Conservation (phyloP, 257 asterid species). For the Galeopsis tetrahit region DNA sequence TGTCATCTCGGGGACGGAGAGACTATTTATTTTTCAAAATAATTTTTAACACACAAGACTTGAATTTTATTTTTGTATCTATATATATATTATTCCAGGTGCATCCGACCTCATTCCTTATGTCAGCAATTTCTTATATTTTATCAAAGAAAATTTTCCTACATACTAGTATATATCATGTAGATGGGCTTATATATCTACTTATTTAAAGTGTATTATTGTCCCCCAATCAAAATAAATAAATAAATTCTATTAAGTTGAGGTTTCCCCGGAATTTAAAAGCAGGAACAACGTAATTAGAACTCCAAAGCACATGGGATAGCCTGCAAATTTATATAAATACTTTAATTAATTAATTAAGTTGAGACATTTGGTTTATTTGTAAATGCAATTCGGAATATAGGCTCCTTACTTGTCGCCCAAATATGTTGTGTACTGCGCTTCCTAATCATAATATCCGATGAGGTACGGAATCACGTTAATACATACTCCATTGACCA, state of each 20-base stretch:
- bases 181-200: background rate
- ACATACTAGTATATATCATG: background rate
- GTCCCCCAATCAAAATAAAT: background rate
- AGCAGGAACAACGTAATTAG: constrained; percentile 25
- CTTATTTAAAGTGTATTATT: background rate
- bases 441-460: constrained; percentile 26
- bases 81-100: background rate
- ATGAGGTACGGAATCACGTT: constrained; percentile 40
- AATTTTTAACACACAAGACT: too few species aligned
- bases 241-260: background rate
- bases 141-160: background rate
- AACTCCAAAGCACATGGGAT: constrained; percentile 25
- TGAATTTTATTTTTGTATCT: too few species aligned
- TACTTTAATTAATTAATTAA: background rate
- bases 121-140: background rate
- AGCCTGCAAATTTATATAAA: background rate
- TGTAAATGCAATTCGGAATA: constrained; percentile 36
- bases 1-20: too few species aligned
- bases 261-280: background rate
- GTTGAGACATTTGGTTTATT: constrained; percentile 32
- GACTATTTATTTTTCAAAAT: too few species aligned
- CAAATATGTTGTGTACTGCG: constrained; percentile 27
- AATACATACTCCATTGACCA: too few species aligned
- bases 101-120: constrained; percentile 1
- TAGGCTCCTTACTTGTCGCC: constrained; percentile 42